A percentile compares a stretch with the other conserved stretches of the same genome.
phyloP scores from a whole-genome alignment of 78 protist species.

The Dictyostelium intermedium region DNA sequence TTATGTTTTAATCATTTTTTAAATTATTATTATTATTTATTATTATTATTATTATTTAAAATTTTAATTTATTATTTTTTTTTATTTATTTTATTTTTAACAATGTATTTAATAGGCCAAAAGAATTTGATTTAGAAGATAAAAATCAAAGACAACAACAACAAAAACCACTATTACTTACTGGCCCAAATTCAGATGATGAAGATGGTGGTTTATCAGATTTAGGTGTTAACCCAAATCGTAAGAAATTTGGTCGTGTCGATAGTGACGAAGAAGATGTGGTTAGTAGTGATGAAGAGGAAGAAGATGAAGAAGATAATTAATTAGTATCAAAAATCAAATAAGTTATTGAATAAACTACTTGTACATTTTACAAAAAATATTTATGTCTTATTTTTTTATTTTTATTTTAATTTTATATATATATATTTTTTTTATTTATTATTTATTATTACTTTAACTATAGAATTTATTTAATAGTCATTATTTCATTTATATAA shows the following conservation, averaged over 20 bases:
- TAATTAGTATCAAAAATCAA: background rate
- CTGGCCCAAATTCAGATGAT: constrained; percentile 34
- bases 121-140: constrained; percentile 37
- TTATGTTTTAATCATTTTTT: too few relatives aligned
- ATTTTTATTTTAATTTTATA: background rate
- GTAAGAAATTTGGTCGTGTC: constrained; percentile 15
- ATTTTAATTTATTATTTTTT: background rate
- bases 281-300: background rate
- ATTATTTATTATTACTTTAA: background rate
- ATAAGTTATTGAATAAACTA: background rate
- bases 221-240: constrained; percentile 40
- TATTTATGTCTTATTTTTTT: too few relatives aligned
- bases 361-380: background rate
- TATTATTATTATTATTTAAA: background rate
- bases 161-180: background rate
- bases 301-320: background rate
- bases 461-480: background rate
- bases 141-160: background rate
- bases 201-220: constrained; percentile 29
- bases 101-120: constrained; percentile 42
- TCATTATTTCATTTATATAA: background rate
- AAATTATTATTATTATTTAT: background rate
- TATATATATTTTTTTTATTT: background rate
- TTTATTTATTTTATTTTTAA: background rate
- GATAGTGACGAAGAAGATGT: constrained; percentile 40